phyloP scores from a whole-genome alignment of 2,329 filamentous ascomycete genomes.

The Blumeria graminis region DNA sequence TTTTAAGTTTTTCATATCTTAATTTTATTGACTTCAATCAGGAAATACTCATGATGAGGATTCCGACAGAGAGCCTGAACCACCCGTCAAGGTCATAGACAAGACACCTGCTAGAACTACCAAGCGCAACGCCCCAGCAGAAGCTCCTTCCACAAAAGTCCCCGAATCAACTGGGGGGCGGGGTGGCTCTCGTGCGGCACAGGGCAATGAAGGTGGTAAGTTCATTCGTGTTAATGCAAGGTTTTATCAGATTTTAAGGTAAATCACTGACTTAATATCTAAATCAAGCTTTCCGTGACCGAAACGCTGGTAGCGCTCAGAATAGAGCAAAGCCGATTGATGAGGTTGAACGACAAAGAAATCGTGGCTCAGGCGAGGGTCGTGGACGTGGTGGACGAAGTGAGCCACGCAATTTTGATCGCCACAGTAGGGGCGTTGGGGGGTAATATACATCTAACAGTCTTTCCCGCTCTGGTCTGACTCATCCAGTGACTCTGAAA shows the following conservation, averaged over 20 bases:
- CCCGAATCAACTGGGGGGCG: slow-evolving; percentile 9
- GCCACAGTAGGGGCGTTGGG: slow-evolving; percentile 16
- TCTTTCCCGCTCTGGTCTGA: slow-evolving; percentile 5
- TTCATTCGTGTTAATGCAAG: slow-evolving; percentile 10
- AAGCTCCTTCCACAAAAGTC: slow-evolving; percentile 28
- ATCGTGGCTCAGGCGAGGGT: slow-evolving; percentile 25
- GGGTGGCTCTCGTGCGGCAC: slow-evolving; percentile 24
- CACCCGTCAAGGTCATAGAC: slow-evolving; percentile 73
- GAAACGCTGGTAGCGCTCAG: slow-evolving; percentile 52
- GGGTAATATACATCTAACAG: slow-evolving; percentile 8
- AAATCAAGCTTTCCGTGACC: slow-evolving; percentile 61
- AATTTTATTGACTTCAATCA: slow-evolving; percentile 2
- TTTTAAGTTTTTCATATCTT: no score
- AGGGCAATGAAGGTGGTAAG: slow-evolving; percentile 75
- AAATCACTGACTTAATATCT: slow-evolving; percentile 2
- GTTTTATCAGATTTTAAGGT: background rate
- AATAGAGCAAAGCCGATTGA: slow-evolving; percentile 66
- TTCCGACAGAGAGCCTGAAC: slow-evolving; percentile 46
- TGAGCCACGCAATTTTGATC: slow-evolving; percentile 14
- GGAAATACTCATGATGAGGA: slow-evolving; percentile 39
- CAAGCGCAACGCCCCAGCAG: slow-evolving; percentile 71
- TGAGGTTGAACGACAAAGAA: slow-evolving; percentile 31
- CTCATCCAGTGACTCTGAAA: slow-evolving; percentile 43
- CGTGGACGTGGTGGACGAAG: slow-evolving; percentile 14
- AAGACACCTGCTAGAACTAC: slow-evolving; percentile 47